phyloP scores from a whole-genome alignment of 768 basidiomycete species.

The Xanthoconium stramineum region DNA sequence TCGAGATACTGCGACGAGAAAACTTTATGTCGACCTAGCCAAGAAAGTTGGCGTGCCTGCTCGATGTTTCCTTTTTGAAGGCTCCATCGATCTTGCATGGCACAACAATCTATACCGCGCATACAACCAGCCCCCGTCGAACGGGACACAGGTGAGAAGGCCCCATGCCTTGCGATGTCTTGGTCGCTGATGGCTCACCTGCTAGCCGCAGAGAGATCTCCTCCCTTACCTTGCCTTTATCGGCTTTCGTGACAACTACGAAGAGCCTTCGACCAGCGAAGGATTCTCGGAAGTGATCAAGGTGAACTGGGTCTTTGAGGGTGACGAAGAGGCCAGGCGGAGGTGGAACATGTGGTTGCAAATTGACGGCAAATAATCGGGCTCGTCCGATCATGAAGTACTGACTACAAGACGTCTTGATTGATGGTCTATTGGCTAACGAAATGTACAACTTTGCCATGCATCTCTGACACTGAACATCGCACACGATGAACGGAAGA shows the following conservation, averaged over 20 bases:
- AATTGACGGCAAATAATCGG: constrained; percentile 59
- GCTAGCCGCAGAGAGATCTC: constrained; percentile 46
- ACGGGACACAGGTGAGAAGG: constrained; percentile 8
- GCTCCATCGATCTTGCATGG: constrained; percentile 78
- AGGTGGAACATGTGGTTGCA: constrained; percentile 88
- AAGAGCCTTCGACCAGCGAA: constrained; percentile 65
- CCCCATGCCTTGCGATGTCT: not conserved
- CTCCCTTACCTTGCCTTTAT: constrained; percentile 61
- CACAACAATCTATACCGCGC: constrained; percentile 93
- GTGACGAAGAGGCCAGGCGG: constrained; percentile 63
- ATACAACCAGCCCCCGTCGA: constrained; percentile 51
- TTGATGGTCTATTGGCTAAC: constrained; percentile 3
- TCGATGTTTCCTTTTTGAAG: constrained; percentile 74
- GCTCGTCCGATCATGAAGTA: not conserved
- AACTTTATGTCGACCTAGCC: constrained; percentile 68
- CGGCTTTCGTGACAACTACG: constrained; percentile 55
- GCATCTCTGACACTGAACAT: not conserved
- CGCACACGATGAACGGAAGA: not conserved
- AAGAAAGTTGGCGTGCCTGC: constrained; percentile 49
- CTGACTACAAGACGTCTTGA: not conserved
- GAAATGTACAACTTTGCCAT: not conserved
- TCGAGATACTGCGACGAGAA: constrained; percentile 64
- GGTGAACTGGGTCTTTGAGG: constrained; percentile 80
- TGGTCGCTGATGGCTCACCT: not conserved
- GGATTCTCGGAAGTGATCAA: constrained; percentile 75